Base-by-base conservation (phyloP, 2,329 filamentous ascomycete genomes). In the Coniochaeta prunicola region DNA sequence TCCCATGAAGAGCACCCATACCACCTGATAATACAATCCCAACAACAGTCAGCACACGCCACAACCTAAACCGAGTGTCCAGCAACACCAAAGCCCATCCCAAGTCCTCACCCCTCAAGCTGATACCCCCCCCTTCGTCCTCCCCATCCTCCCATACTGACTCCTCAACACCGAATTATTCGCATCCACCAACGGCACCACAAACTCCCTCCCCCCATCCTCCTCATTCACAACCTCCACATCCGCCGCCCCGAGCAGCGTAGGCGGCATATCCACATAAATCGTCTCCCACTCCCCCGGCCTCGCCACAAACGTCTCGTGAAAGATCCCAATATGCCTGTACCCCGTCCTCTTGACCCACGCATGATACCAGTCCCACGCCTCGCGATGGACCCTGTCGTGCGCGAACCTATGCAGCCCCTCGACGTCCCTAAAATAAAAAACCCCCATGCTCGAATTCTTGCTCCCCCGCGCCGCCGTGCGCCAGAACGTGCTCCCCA, bases 331-430 rank as follows among this genome's bases (percentile, higher is more conserved):
- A 26, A 84, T 64, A 61, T 81, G 73, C 28, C 65, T 63, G 42
- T 70, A 61, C 28, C 73, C 64, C 50, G 65, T 67, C 56, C 65
- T 67, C 48, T 55, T 58, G 31, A 56, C 53, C 7, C 60, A 62
- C 1, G 21, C 28, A 58, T 74, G 73, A 67, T 76, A 81, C 76
- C 77, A 83, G 53, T 78, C 74, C 80, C 79, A 81, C 0, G 68
- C 76, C 38, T 73, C 67, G 13, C 76, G 73, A 64, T 85, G 83
- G 9, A 77, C 58, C 7, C 71, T 65, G 53, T 73, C 74, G 57
- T 82, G 77, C 1, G 82, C 81, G 62, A 82, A 85, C 17, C 67
- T 69, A 65, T 84, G 76, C 17, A 85, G 65, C 15, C 75, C 74
- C 42, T 78, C 78, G 17, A 78, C 59, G 58, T 74, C 71, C 36